Evolutionary conservation across 768 basidiomycete genomes (phyloP), one percentile per base, ranked within the genome.

Genomic region (Pisolithus tinctorius): DNA sequence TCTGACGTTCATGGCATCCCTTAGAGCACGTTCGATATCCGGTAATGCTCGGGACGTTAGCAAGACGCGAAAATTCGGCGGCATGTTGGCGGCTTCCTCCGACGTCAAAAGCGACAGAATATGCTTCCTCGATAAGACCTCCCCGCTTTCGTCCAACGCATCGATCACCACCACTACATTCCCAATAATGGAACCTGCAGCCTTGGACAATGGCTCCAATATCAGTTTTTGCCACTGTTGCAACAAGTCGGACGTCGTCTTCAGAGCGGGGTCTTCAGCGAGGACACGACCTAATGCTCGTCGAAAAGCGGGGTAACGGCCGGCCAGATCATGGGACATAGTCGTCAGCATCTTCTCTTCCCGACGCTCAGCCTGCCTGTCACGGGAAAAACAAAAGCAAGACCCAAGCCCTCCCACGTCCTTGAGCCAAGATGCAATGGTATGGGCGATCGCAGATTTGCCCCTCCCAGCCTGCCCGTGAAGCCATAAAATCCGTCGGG

Each of bases 361-460:
- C 26, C 25, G 16, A 23, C 11, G 13, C n/a, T 45, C 43, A 7
- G 8, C 6, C 27, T 45, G 26, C 16, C 43, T 27, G 16, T 7
- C 27, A 26, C 43, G 43, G 7, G 43, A 16, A 16, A 45, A 30
- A 9, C 43, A 45, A 16, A 45, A 45, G 14, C 49, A 50, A 0
- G 48, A 49, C 8, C 48, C 48, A 4, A 49, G 48, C 29, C 26
- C 26, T 16, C 40, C 48, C 39, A 42, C 1, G 2, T 14, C 8
- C 13, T 16, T 17, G 8, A 42, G 5, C 26, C 10, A 31, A 6
- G 8, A 23, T 0, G 48, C 48, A 8, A 51, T 51, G 1, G 50
- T 51, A 25, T 51, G 50, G 14, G 50, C 44, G 20, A 51, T 47
- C 10, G 40, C 48, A 17, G 48, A 42, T 29, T 49, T 49, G 5